Evolutionary conservation across 192 early-diverging fungal species (phyloP), one percentile per base, ranked within the genome.

Genomic region (Coemansia guatemalensis): DNA sequence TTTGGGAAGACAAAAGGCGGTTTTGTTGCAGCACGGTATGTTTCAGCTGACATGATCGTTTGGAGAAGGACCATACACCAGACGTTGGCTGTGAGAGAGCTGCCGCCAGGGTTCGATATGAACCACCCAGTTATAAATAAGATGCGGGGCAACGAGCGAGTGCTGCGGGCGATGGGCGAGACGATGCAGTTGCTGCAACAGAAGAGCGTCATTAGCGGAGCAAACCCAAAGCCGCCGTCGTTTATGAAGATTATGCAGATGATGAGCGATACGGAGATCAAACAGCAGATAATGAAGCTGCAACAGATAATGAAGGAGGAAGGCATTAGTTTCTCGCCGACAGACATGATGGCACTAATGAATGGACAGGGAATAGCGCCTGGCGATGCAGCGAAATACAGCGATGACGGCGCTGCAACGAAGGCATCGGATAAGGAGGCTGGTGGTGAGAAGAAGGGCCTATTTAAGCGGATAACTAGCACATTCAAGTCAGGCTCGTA

Each of bases 241-340:
- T 61, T 71, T 18, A 61, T 67, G 64, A 48, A 62, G 62, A 54
- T 81, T 57, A 68, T 69, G 72, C 60, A 63, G 54, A 75, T 81
- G 62, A 68, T 62, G 63, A 29, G 56, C 47, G 73, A 81, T 41
- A 4, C 62, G 0, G 78, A 81, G 47, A 25, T 71, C 14, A 68
- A 59, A 41, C 18, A 65, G 14, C 60, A 47, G 25, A 52, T 68
- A 1, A 23, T 39, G 51, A 56, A 63, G 25, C 23, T 81, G 47
- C 49, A 68, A 53, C n/a, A 51, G 49, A 35, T 62, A 9, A 35
- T 81, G 56, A 56, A 65, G 11, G 58, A 71, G 25, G 78, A 81
- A 26, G 73, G 73, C 4, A 65, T 81, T 17, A 44, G 26, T 18
- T 74, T 75, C 60, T 67, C 64, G 53, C 64, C 68, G 1, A 32